phyloP scores from a whole-genome alignment of 768 basidiomycete species.

The Phlebiopsis flavidoalba region DNA sequence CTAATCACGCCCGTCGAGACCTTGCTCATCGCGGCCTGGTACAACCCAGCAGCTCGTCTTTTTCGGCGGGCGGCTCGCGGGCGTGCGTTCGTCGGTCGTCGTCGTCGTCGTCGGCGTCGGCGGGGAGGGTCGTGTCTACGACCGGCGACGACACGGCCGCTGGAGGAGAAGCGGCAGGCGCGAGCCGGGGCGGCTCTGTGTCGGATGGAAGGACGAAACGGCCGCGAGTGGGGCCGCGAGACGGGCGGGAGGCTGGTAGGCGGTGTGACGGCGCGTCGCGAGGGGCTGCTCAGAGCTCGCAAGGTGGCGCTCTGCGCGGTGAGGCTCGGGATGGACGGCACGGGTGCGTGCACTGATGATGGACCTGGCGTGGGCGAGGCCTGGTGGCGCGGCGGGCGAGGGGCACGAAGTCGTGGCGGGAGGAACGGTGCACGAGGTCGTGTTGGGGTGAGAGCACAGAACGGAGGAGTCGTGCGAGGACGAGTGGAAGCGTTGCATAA shows the following conservation, averaged over 20 bases:
- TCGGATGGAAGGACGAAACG: neutral
- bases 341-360: conserved; percentile 19
- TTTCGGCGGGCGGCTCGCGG: conserved; percentile 1
- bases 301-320: conserved; percentile 14
- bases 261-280: conserved; percentile 36
- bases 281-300: conserved; percentile 37
- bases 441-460: conserved; percentile 39
- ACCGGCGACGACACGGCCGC: neutral
- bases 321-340: conserved; percentile 20
- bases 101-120: conserved; percentile 3
- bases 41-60: conserved; percentile 1
- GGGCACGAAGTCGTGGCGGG: neutral
- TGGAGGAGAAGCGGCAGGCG: neutral
- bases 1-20: conserved; percentile 12
- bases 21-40: conserved; percentile 15
- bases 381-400: conserved; percentile 9
- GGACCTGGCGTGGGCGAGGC: conserved; percentile 18
- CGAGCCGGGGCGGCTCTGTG: neutral
- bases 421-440: conserved; percentile 15
- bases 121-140: no score
- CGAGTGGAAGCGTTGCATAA: conserved; percentile 8
- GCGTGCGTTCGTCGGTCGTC: neutral
- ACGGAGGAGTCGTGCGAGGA: conserved; percentile 32
- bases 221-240: no score
- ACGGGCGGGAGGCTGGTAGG: conserved; percentile 13